Evolutionary conservation across 371 early-diverging fungal species (phyloP).

Genomic region (Haplosporangium sp.): DNA sequence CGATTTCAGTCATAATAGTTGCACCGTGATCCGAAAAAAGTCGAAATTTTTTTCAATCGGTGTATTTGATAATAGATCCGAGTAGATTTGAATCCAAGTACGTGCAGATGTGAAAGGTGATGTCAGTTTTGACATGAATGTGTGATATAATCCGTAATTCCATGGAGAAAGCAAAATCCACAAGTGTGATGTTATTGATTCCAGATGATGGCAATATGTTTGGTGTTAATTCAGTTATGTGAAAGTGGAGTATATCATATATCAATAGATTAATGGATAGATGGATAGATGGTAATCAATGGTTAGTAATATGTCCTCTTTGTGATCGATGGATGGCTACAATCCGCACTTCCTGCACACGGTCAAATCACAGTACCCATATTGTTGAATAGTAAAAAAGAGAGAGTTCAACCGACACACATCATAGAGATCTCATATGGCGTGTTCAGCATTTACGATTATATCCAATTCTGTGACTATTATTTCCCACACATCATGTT

Average conservation of each 20-base stretch:
- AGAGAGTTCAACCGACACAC: slow-evolving; percentile 16
- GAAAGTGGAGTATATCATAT: background rate
- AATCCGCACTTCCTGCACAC: slow-evolving; percentile 2
- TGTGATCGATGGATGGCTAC: slow-evolving; percentile 10
- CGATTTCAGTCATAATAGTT: background rate
- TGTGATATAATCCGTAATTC: background rate
- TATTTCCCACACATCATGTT: no score
- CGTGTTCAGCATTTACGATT: slow-evolving; percentile 3
- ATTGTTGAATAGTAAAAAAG: slow-evolving; percentile 43
- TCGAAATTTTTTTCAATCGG: no score
- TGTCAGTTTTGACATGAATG: no score
- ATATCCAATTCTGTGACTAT: background rate
- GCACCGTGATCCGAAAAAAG: background rate
- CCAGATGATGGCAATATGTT: background rate
- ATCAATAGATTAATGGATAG: slow-evolving; percentile 8
- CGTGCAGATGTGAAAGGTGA: no score
- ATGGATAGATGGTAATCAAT: slow-evolving; percentile 40
- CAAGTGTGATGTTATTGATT: background rate
- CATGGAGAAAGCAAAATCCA: background rate
- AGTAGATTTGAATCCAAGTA: no score
- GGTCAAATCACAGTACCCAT: slow-evolving; percentile 24
- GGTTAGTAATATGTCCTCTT: slow-evolving; percentile 22
- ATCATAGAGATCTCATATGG: background rate
- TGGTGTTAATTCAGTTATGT: background rate
- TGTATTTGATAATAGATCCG: no score